phyloP scores from a whole-genome alignment of 2,329 filamentous ascomycete species.

The Helotiales sp. region DNA sequence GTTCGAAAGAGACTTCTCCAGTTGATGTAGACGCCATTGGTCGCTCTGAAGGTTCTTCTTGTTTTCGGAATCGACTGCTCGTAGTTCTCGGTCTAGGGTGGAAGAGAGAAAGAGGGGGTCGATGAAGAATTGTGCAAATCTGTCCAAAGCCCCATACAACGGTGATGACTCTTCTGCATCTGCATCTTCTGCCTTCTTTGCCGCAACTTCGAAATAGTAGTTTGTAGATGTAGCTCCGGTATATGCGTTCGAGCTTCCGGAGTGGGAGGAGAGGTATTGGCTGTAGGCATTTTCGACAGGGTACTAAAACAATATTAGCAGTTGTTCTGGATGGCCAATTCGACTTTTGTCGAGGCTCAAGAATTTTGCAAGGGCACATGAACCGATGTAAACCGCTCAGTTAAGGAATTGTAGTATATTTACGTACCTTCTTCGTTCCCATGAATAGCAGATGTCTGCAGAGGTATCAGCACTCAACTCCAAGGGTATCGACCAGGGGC shows the following conservation, averaged over 20 bases:
- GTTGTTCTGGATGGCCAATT: not conserved
- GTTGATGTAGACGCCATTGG: slow-evolving; percentile 71
- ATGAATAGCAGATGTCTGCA: slow-evolving; percentile 78
- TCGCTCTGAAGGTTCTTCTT: slow-evolving; percentile 81
- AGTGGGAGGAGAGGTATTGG: slow-evolving; percentile 87
- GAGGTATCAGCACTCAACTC: slow-evolving; percentile 48
- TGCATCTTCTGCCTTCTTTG: slow-evolving; percentile 74
- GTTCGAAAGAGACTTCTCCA: slow-evolving; percentile 73
- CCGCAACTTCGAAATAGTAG: slow-evolving; percentile 95
- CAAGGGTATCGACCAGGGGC: not conserved
- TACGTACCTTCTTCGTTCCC: slow-evolving; percentile 85
- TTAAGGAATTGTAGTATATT: not conserved
- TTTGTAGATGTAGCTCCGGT: slow-evolving; percentile 94
- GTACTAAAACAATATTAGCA: slow-evolving; percentile 58
- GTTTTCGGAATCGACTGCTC: slow-evolving; percentile 77
- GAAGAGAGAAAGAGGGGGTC: slow-evolving; percentile 73
- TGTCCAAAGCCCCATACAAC: slow-evolving; percentile 72
- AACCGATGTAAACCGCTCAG: not conserved
- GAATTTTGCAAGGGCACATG: too few species aligned
- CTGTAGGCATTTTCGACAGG: slow-evolving; percentile 95
- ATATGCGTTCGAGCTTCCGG: slow-evolving; percentile 92
- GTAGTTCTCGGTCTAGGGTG: slow-evolving; percentile 72
- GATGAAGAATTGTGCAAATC: slow-evolving; percentile 79
- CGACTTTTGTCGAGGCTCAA: not conserved
- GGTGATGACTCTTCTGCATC: slow-evolving; percentile 62